These are phyloP conservation scores for Pneumocystis wakefieldiae DNA, from an alignment of 1,139 yeast genomes.

Conservation along the genomic window DNA sequence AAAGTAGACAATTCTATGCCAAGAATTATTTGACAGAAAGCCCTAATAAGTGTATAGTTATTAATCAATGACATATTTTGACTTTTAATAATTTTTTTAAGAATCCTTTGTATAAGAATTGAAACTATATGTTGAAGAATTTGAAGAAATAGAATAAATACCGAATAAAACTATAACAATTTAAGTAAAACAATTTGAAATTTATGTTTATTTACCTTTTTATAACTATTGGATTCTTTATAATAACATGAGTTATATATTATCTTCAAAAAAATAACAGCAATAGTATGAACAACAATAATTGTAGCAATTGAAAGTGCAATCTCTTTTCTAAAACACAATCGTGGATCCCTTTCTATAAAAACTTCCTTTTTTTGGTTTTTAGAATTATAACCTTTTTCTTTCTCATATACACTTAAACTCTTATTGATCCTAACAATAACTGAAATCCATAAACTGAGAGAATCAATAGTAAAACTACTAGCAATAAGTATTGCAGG, in stretches of 20 bases:
- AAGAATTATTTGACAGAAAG: constrained; percentile 18
- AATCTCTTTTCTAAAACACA: not conserved
- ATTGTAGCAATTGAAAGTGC: constrained; percentile 3
- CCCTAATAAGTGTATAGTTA: constrained; percentile 5
- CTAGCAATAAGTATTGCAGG: constrained; percentile 62
- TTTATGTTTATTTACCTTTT: not conserved
- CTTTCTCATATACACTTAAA: not conserved
- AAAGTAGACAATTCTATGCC: constrained; percentile 60
- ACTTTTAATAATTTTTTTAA: constrained; percentile 10
- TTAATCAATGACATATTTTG: constrained; percentile 8
- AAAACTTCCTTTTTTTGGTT: constrained; percentile 3
- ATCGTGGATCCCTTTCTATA: constrained; percentile 1
- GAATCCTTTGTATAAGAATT: constrained; percentile 8
- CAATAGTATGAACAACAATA: constrained; percentile 7
- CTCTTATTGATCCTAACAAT: constrained; percentile 14
- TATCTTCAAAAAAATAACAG: constrained; percentile 3
- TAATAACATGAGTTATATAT: not conserved
- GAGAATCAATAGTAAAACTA: constrained; percentile 55
- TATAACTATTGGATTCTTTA: not conserved
- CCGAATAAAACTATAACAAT: constrained; percentile 1
- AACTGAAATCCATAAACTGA: constrained; percentile 42
- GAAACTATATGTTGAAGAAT: constrained; percentile 10
- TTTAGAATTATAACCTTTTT: not conserved
- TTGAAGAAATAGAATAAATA: constrained; percentile 15
- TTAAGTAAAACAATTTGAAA: constrained; percentile 3